Conservation (phyloP, 805 yeast genomes). For the Naumovozyma baii region DNA sequence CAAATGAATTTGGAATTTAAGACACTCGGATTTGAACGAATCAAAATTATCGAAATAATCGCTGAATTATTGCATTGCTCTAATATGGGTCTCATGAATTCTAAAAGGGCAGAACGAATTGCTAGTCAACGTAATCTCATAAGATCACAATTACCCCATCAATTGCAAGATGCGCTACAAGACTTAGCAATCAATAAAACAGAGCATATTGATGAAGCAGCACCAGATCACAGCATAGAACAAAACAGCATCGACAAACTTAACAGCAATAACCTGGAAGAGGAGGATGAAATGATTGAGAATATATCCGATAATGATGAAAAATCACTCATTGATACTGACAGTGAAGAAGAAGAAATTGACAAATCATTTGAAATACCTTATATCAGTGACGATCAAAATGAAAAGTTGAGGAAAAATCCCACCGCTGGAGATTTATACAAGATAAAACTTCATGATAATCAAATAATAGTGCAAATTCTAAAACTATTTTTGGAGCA, state of each 20-base stretch:
- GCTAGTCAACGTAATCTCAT: slow-evolving; percentile 60
- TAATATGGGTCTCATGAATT: slow-evolving; percentile 88
- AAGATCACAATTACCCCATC: slow-evolving; percentile 43
- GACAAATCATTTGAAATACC: slow-evolving; percentile 29
- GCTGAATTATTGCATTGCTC: slow-evolving; percentile 95
- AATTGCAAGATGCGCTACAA: slow-evolving; percentile 28
- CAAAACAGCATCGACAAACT: too few relatives aligned
- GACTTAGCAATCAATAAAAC: slow-evolving; percentile 6
- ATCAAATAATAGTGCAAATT: slow-evolving; percentile 56
- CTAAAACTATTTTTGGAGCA: slow-evolving; percentile 65
- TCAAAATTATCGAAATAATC: slow-evolving; percentile 80
- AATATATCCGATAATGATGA: slow-evolving; percentile 22
- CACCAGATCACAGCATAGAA: too few relatives aligned
- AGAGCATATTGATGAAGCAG: neutral
- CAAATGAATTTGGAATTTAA: slow-evolving; percentile 53
- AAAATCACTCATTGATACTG: slow-evolving; percentile 27
- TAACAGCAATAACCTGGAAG: slow-evolving; percentile 4
- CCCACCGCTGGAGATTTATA: slow-evolving; percentile 82
- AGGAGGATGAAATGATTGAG: slow-evolving; percentile 3
- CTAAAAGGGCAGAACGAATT: slow-evolving; percentile 58
- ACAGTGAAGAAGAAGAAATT: slow-evolving; percentile 27
- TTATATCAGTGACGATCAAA: slow-evolving; percentile 34
- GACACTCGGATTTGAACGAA: slow-evolving; percentile 83
- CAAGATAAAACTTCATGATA: slow-evolving; percentile 74
- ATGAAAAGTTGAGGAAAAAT: slow-evolving; percentile 36